Conservation (phyloP, 2,329 filamentous ascomycete species). For the Bisporella sp. region DNA sequence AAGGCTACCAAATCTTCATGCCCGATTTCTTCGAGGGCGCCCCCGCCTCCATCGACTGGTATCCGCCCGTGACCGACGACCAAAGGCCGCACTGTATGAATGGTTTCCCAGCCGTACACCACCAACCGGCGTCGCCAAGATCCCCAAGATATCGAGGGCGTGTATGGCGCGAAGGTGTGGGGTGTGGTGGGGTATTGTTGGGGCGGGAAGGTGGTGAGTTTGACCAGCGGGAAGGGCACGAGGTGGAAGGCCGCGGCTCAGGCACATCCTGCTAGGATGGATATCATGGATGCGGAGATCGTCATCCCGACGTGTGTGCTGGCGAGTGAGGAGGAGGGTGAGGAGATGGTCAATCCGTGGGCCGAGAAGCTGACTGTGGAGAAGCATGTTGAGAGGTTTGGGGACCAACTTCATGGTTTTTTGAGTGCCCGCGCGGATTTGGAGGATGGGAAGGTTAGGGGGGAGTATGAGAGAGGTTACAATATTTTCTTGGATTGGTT, state of each 20-base stretch:
- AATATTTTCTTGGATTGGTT: constrained; percentile 34
- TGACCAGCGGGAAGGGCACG: constrained; percentile 12
- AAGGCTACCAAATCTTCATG: constrained; percentile 71
- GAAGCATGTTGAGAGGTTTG: constrained; percentile 39
- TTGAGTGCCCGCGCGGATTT: constrained; percentile 45
- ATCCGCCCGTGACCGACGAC: constrained; percentile 9
- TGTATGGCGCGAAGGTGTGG: constrained; percentile 45
- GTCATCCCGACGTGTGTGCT: constrained; percentile 55
- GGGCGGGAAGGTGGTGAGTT: constrained; percentile 19
- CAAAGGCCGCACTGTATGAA: constrained; percentile 3
- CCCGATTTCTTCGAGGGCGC: constrained; percentile 81
- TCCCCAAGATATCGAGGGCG: constrained; percentile 44
- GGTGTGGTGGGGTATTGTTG: constrained; percentile 20
- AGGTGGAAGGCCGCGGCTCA: constrained; percentile 44
- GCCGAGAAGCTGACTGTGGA: constrained; percentile 32
- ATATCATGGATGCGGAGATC: constrained; percentile 52
- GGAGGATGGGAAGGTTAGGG: constrained; percentile 33
- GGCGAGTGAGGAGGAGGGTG: constrained; percentile 38
- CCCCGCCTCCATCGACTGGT: constrained; percentile 36
- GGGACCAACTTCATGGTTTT: constrained; percentile 45
- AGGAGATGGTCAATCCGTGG: constrained; percentile 2
- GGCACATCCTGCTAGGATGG: constrained; percentile 54
- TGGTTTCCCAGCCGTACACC: constrained; percentile 13
- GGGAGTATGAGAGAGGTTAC: constrained; percentile 41
- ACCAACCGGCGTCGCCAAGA: constrained; percentile 33